Percentiles rank a stretch among this genome's conserved stretches.
Conservation (phyloP, 2,329 filamentous ascomycete genomes). For the Fusarium mangiferae region DNA sequence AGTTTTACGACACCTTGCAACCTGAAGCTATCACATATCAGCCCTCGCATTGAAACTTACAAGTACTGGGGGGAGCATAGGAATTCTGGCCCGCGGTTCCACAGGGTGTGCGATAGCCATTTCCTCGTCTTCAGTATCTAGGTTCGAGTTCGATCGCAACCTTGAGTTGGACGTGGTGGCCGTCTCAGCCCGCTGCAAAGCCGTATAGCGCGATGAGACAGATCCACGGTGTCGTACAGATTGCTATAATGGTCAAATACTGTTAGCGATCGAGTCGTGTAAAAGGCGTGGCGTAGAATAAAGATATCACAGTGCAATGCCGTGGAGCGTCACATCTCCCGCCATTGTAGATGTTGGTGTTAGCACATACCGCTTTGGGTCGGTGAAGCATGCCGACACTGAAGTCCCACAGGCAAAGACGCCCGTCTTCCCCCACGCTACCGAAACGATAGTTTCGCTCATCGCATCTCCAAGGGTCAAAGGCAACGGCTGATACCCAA, state of each 20-base stretch:
- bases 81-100: constrained; percentile 83
- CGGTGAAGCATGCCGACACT: constrained; percentile 95
- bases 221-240: constrained; percentile 59
- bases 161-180: constrained; percentile 68
- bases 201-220: constrained; percentile 60
- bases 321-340: neutral
- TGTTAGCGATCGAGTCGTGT: constrained; percentile 23
- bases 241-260: constrained; percentile 23
- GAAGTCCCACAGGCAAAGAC: constrained; percentile 95
- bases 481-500: constrained; percentile 93
- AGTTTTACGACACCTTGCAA: constrained; percentile 18
- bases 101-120: constrained; percentile 79
- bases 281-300: neutral
- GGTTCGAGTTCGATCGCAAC: constrained; percentile 76
- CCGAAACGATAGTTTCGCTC: constrained; percentile 95
- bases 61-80: constrained; percentile 90
- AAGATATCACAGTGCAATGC: neutral
- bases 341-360: neutral
- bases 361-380: constrained; percentile 78
- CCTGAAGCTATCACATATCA: neutral
- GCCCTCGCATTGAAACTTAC: constrained; percentile 58
- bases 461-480: constrained; percentile 97
- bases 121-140: constrained; percentile 66
- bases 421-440: constrained; percentile 93
- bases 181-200: constrained; percentile 68